Evolutionary conservation across 2,329 filamentous ascomycete genomes (phyloP).

Genomic region (Aspergillus ibericus): DNA sequence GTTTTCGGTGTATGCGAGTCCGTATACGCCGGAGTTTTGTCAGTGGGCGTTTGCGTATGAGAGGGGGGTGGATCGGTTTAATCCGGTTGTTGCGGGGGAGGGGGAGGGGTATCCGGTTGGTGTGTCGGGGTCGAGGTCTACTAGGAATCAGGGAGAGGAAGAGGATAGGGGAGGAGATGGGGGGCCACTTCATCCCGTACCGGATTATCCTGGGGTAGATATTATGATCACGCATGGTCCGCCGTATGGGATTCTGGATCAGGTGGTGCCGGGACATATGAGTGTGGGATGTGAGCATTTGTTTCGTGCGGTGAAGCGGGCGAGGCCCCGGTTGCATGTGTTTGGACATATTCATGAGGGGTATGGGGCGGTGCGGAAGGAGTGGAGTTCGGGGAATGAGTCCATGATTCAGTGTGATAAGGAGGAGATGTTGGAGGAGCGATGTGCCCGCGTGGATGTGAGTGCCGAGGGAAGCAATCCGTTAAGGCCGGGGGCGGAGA

Average conservation of each 20-base stretch:
- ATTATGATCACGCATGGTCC: constrained; percentile 64
- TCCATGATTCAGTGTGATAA: constrained; percentile 23
- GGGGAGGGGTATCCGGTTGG: no score
- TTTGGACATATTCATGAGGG: constrained; percentile 65
- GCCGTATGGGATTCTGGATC: constrained; percentile 53
- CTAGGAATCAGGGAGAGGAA: no score
- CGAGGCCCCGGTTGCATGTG: constrained; percentile 57
- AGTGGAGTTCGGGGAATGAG: constrained; percentile 20
- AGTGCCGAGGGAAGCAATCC: constrained; percentile 26
- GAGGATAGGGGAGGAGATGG: background rate
- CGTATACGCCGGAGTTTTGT: constrained; percentile 58
- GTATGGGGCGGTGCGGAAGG: constrained; percentile 47
- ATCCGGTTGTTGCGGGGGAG: constrained; percentile 30
- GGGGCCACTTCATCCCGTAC: constrained; percentile 34
- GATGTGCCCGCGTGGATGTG: constrained; percentile 37
- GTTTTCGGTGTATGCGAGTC: constrained; percentile 53
- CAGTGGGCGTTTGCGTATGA: constrained; percentile 58
- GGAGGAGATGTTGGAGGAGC: constrained; percentile 32
- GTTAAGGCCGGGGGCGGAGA: constrained; percentile 51
- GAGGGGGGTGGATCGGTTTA: constrained; percentile 54
- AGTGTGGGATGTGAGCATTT: constrained; percentile 58
- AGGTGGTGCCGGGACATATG: constrained; percentile 27
- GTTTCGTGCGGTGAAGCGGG: constrained; percentile 51
- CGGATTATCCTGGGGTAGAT: constrained; percentile 50
- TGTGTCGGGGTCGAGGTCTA: no score